phyloP scores from a whole-genome alignment of 2,329 filamentous ascomycete genomes.

The Alternaria triticina region DNA sequence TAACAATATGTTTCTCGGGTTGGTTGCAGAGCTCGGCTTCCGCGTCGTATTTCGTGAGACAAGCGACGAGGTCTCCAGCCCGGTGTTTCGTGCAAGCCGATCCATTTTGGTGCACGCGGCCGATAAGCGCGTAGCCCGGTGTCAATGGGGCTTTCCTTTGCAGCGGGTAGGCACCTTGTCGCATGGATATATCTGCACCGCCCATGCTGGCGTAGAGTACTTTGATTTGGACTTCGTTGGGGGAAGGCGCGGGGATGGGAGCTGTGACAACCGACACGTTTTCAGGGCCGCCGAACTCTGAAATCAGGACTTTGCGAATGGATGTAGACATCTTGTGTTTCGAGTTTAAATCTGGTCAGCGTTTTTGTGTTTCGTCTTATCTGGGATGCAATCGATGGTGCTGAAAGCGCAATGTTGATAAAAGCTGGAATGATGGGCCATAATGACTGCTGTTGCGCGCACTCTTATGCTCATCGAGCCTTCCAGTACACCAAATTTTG shows the following conservation, averaged over 20 bases:
- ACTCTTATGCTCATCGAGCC: background rate
- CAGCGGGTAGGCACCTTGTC: constrained; percentile 56
- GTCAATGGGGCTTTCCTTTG: constrained; percentile 56
- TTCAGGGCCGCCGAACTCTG: constrained; percentile 52
- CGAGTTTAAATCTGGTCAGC: background rate
- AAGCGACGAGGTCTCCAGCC: background rate
- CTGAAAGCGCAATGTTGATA: background rate
- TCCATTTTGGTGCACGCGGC: constrained; percentile 42
- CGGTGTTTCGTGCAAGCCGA: background rate
- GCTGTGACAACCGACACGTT: constrained; percentile 46
- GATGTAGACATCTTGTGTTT: constrained; percentile 27
- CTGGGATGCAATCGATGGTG: background rate
- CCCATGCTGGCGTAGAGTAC: constrained; percentile 58
- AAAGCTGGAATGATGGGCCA: background rate
- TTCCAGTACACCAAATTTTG: background rate
- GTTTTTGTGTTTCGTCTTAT: background rate
- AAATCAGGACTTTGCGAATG: constrained; percentile 56
- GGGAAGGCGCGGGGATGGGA: constrained; percentile 49
- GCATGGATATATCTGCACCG: constrained; percentile 59
- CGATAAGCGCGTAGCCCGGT: constrained; percentile 58
- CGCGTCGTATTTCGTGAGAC: constrained; percentile 1
- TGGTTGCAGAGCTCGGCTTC: constrained; percentile 57
- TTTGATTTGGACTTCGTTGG: constrained; percentile 56
- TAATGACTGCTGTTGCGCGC: background rate
- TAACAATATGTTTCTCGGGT: constrained; percentile 55